Base-by-base conservation (phyloP, 805 yeast genomes). In the Clavispora phyllophila region DNA sequence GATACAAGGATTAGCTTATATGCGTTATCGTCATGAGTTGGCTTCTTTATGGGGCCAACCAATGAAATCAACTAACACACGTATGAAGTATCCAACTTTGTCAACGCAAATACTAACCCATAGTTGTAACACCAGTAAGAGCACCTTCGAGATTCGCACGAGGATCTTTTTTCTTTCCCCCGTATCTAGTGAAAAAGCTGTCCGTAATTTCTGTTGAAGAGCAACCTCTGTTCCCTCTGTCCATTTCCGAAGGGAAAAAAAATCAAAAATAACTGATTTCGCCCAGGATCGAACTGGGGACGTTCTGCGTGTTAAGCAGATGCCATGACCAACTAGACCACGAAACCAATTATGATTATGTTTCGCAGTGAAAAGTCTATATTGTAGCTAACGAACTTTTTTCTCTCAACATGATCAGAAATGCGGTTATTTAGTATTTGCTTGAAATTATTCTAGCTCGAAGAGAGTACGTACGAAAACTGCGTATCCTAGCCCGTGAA, bases 201-300 rank as follows among this genome's bases (percentile, higher is more conserved):
- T n/a, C n/a, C n/a, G n/a, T n/a, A n/a, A n/a, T n/a, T n/a, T n/a
- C n/a, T n/a, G n/a, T n/a, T n/a, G n/a, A n/a, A n/a, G n/a, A n/a
- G n/a, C n/a, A n/a, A n/a, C n/a, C n/a, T n/a, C n/a, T n/a, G n/a
- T n/a, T n/a, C n/a, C n/a, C n/a, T n/a, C n/a, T n/a, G n/a, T n/a
- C 27, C 27, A 12, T 6, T 13, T 25, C 10, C 10, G 7, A 25
- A 25, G 4, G 27, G 10, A 25, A n/a, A 13, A 27, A 35, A 23
- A 35, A 23, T 5, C 1, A 8, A 47, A 37, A 51, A 46, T 36
- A 46, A 46, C 40, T 89, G 96, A 89, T 85, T 87, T 81, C 87
- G 89, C 96, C 96, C 97, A 90, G 97, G 97, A 88, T 91, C 96
- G 97, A 91, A 91, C 97, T 89, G 96, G 97, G 96, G 97, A 91